Conservation (phyloP, 2,329 filamentous ascomycete genomes). For the Magnaporthales sp. region DNA sequence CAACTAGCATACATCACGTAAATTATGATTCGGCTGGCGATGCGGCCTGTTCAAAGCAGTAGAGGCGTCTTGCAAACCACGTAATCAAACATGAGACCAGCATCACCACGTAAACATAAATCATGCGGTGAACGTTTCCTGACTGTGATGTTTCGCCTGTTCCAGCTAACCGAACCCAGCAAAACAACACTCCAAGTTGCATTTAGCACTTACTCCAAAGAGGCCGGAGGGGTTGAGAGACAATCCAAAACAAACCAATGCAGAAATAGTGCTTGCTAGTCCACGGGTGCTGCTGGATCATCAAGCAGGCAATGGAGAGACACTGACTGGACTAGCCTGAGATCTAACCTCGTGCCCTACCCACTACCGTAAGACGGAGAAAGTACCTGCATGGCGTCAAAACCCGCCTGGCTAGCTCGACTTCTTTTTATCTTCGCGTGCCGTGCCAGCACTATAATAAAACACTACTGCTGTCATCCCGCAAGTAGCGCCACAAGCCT, state of each 20-base stretch:
- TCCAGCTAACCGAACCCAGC: neutral
- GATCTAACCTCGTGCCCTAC: neutral
- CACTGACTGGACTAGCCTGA: neutral
- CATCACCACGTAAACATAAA: neutral
- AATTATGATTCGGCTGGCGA: neutral
- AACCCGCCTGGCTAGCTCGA: neutral
- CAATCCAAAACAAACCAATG: neutral
- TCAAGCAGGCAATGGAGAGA: neutral
- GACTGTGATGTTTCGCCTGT: neutral
- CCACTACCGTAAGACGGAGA: neutral
- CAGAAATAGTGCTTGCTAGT: neutral
- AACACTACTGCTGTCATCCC: neutral
- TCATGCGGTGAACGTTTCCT: neutral
- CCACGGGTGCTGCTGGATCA: neutral
- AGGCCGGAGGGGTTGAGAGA: neutral
- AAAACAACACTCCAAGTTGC: neutral
- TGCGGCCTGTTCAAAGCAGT: neutral
- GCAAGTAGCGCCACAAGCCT: neutral
- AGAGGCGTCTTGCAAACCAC: neutral
- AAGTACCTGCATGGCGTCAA: neutral
- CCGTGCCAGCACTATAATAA: neutral
- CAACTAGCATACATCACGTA: neutral
- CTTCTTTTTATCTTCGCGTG: neutral
- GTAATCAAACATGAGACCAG: neutral
- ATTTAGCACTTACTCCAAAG: neutral